Base-by-base conservation (phyloP, 257 asterid genomes). In the Marsdenia floribunda region DNA sequence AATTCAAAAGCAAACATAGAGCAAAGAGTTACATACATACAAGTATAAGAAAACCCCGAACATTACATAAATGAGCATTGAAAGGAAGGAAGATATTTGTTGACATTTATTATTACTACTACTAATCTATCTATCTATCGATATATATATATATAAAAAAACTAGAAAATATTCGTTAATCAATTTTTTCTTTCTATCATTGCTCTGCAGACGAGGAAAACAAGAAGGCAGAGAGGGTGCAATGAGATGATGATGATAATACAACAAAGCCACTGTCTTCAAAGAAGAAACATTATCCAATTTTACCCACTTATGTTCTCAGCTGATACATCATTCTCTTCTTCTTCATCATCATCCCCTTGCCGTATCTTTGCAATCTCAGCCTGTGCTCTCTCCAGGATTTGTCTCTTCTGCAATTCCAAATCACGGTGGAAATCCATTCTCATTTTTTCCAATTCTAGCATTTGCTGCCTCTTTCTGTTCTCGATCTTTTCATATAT, bases 361-460 rank as follows among this genome's bases (percentile, higher is more conserved):
- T 63, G 88, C 16, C 82, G 76, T 35, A 93, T 96, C 80, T 85
- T 86, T 49, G 81, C 93, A 58, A 96, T 96, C 83, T 91, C 93
- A 4, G 90, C 97, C 35, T 87, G 93, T 24, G 96, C 94, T 72
- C 90, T 86, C 86, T 93, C 97, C n/a, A 93, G 73, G 77, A 91
- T 90, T 83, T 86, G 84, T 83, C 86, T 87, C 88, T 88, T 91
- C 64, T 90, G 97, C 83, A 78, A 33, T 54, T 93, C 97, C 90
- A 93, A 76, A 4, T 91, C 98, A 61, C 91, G 81, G 59, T 87
- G 90, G 65, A 90, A 93, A 69, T 93, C 90, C 93, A 91, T 89
- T 80, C 98, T 77, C 91, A 93, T 87, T 50, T 87, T 90, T 50
- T 90, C 97, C 44, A 93, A 88, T 82, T 93, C 99, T 61, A 82